Evolutionary conservation across 2,329 filamentous ascomycete species (phyloP), one percentile per base, ranked within the genome.

Genomic region (Trichoderma semiorbis): DNA sequence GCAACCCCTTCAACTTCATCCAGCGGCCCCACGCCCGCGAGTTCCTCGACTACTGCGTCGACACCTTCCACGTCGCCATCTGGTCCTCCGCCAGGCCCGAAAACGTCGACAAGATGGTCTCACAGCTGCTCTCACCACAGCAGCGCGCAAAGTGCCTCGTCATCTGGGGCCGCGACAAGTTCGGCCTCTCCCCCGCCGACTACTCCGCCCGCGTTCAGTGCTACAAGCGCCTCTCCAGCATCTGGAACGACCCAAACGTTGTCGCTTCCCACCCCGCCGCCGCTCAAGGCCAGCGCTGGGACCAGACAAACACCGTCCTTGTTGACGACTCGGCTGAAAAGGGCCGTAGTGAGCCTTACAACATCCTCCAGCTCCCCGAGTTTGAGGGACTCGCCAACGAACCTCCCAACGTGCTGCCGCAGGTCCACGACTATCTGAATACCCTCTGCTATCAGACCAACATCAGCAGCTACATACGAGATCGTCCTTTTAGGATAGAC

Each of bases 251-350:
- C 74, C 79, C 80, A 0, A 62, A 70, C 4, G 80, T 90, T 26
- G 79, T 78, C 71, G 77, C 73, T 8, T 82, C 83, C 39, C 85
- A 87, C 80, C 87, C 83, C n/a, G 78, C 78, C 39, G 79, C 77
- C 16, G 79, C 75, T 0, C 69, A 73, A 24, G 85, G 81, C 28
- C 80, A 77, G 16, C 76, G 79, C 14, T 98, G 94, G 92, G 87
- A 90, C 76, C 94, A 97, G 82, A 86, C 86, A 65, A 97, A 98
- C 80, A 98, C 96, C 0, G 87, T 98, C 7, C 85, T 99, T 30
- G 90, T 98, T 50, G 96, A 99, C 76, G 96, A 98, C 81, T 93
- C 91, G 34, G 77, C 82, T 1, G 87, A 95, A 77, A 99, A 98
- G 84, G 95, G 91, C 0, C 86, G 89, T 30, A 91, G 88, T 70